These are phyloP conservation scores for Cyberlindnera petersonii DNA, from an alignment of 805 yeast genomes.

Conservation along the genomic window DNA sequence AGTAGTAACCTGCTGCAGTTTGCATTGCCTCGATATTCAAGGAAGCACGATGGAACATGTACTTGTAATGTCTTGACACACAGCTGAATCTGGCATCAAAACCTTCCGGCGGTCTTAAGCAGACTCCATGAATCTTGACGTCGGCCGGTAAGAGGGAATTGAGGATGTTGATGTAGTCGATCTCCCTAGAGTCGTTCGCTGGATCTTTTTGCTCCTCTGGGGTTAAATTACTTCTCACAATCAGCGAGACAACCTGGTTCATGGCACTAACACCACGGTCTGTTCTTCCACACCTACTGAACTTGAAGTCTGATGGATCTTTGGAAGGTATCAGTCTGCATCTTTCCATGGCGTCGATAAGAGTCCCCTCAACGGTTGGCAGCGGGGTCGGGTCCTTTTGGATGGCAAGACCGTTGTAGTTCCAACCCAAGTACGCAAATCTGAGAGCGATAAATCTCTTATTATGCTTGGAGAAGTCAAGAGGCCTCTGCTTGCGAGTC, in stretches of 20 bases:
- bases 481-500: constrained; percentile 31
- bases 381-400: constrained; percentile 73
- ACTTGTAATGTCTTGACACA: constrained; percentile 77
- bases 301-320: constrained; percentile 60
- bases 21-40: constrained; percentile 67
- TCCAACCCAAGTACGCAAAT: constrained; percentile 93
- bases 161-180: constrained; percentile 70
- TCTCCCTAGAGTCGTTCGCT: constrained; percentile 57
- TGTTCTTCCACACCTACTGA: constrained; percentile 92
- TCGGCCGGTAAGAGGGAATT: constrained; percentile 79
- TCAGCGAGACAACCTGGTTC: constrained; percentile 85
- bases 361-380: constrained; percentile 81
- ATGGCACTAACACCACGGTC: constrained; percentile 97
- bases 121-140: constrained; percentile 75
- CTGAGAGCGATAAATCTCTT: constrained; percentile 72
- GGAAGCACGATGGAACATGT: constrained; percentile 54
- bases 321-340: constrained; percentile 60
- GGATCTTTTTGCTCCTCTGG: constrained; percentile 58
- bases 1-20: constrained; percentile 55
- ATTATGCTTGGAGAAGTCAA: constrained; percentile 62
- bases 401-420: constrained; percentile 83
- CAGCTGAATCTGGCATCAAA: constrained; percentile 96
- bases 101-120: constrained; percentile 74
- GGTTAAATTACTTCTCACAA: constrained; percentile 64
- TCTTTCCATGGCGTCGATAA: constrained; percentile 65